Evolutionary conservation across 2,329 filamentous ascomycete species (phyloP).

Genomic region (Aspergillus sp.): DNA sequence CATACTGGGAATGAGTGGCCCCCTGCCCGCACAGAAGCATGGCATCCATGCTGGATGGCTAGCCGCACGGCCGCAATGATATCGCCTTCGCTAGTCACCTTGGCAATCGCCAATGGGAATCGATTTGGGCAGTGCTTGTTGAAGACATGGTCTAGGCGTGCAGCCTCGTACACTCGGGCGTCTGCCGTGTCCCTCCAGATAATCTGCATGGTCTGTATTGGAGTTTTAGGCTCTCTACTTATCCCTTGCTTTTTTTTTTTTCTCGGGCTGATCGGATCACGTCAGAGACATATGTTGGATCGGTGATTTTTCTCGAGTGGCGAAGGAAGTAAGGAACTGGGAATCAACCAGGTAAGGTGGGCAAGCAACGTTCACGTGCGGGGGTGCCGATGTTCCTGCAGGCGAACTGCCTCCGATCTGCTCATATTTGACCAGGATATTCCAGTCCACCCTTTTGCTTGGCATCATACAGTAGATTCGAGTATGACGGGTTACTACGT

Average conservation of each 20-base stretch:
- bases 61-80: constrained; percentile 40
- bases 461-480: no score
- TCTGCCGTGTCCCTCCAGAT: constrained; percentile 21
- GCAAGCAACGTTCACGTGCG: neutral
- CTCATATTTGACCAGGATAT: no score
- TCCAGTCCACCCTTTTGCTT: no score
- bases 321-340: no score
- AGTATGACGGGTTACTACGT: no score
- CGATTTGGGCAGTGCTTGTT: constrained; percentile 43
- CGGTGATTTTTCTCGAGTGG: neutral
- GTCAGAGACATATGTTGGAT: neutral
- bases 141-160: constrained; percentile 46
- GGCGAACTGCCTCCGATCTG: no score
- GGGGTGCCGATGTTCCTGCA: no score
- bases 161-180: constrained; percentile 34
- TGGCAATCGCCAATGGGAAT: constrained; percentile 44
- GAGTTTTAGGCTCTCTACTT: neutral
- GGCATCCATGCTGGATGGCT: constrained; percentile 33
- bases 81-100: constrained; percentile 37
- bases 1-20: constrained; percentile 52
- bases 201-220: constrained; percentile 18
- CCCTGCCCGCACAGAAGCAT: constrained; percentile 50
- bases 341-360: neutral
- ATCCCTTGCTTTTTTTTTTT: neutral
- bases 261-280: neutral